Conservation (phyloP, 169 alveolate genomes). For the Plasmodium gaboni region DNA sequence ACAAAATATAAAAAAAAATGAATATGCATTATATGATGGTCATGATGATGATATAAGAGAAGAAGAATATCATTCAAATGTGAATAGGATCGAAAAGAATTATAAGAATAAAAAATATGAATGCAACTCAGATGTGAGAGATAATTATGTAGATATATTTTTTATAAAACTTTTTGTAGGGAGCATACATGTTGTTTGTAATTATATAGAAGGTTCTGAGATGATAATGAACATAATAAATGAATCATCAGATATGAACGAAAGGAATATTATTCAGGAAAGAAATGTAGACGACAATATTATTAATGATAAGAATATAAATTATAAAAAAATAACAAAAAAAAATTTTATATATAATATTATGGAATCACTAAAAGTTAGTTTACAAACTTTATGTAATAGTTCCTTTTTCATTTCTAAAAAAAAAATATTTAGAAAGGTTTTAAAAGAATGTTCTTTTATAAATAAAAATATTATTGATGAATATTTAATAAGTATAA, state of each 20-base stretch:
- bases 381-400: constrained; percentile 20
- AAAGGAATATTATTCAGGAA: not conserved
- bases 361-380: constrained; percentile 34
- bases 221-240: not conserved
- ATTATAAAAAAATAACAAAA: no score
- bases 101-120: no score
- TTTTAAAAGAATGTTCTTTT: constrained; percentile 34
- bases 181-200: constrained; percentile 33
- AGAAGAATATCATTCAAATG: not conserved
- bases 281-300: not conserved
- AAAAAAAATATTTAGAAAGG: constrained; percentile 29
- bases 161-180: constrained; percentile 17
- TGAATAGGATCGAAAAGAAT: no score
- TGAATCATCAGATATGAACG: not conserved
- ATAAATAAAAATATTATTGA: constrained; percentile 26
- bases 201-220: not conserved
- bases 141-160: not conserved
- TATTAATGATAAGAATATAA: no score
- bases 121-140: no score
- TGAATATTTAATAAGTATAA: constrained; percentile 21
- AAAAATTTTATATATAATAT: constrained; percentile 20
- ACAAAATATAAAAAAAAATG: not conserved
- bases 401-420: constrained; percentile 27
- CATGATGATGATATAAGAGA: not conserved
- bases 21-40: not conserved